Base-by-base conservation (phyloP, 306 rosid genomes). In the Dryas alaskensis region DNA sequence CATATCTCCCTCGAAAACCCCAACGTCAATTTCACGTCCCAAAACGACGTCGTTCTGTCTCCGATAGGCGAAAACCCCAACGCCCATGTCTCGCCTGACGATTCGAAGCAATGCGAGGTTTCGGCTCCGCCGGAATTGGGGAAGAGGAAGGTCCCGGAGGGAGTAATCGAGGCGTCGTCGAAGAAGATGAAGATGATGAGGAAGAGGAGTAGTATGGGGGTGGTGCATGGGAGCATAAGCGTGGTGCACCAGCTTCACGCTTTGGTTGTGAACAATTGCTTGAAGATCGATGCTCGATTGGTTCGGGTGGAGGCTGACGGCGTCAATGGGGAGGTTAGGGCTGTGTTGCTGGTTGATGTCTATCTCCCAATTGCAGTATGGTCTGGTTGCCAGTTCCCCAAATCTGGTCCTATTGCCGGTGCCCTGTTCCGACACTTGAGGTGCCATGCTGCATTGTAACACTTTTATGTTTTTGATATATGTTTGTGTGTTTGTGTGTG, bases 311-410 rank as follows among this genome's bases (percentile, higher is more conserved):
- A 84, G 51, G 37, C 49, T 42, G 65, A 44, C 11, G 89, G 45
- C 0, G 75, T 73, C 2, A 16, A 14, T 12, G 84, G 42, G 10
- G 84, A 70, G 69, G 80, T 75, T 8, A 85, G 94, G 87, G 96
- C 67, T 31, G 96, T 87, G 59, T 31, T 94, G 1, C 75, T 94
- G 25, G 83, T 94, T 4, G 98, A 94, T 68, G 97, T 88, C 25
- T 85, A 85, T 64, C 81, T 94, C 10, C 92, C 97, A 0, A 4
- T 83, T 73, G 80, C 59, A 51, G 40, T 86, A 12, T 87, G 87
- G 92, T 75, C 84, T 43, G 97, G 97, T 0, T 88, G 98, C 97
- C 97, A 94, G 87, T 94, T 92, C 37, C 96, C 97, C 4, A 79
- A 17, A 57, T 83, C 78, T 0, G 87, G 84, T 1, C 37, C 92